Base-by-base conservation (phyloP, 1,284 basidiomycete species). In the Chiua sp. region DNA sequence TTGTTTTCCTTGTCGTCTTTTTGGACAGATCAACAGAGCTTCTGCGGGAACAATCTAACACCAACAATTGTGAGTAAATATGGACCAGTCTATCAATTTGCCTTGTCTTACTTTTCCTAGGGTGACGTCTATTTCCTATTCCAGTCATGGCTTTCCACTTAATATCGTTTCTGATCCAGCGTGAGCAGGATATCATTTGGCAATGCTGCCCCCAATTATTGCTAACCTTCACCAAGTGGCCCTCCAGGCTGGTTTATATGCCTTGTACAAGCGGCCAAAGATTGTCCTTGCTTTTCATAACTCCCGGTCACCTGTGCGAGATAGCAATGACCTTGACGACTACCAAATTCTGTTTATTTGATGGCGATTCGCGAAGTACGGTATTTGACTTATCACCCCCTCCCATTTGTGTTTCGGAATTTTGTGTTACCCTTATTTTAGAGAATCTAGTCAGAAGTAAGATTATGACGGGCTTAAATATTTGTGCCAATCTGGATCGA, bases 191-290 rank as follows among this genome's bases (percentile, higher is more conserved):
- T 12, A 7, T n/a, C 4, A 18, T 30, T 32, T 2, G 2, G n/a
- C n/a, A n/a, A n/a, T 2, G 1, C 4, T n/a, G 15, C 16, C 30
- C 51, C 7, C 0, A 1, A 32, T 48, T 26, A 18, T 53, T 0
- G 0, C 16, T 69, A 28, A 68, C 20, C n/a, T 1, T 12, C 4
- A 51, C 46, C 50, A 53, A 68, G 67, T 59, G 16, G 55, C 49
- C 0, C 51, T 71, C n/a, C 67, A 65, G 47, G 53, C 20, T 47
- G 57, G 62, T 20, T 22, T 71, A 47, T 65, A 67, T 26, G 62
- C 65, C 8, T 51, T 68, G 47, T 71, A 65, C 37, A 28, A 1
- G 13, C 13, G 11, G 23, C 65, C 66, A 28, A 59, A 16, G 23
- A 26, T 30, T 18, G n/a, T 67, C 26, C 51, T 67, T 16, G 26